phyloP scores from a whole-genome alignment of 1,284 basidiomycete genomes.

The Ceratorhiza oryzae-sativae region DNA sequence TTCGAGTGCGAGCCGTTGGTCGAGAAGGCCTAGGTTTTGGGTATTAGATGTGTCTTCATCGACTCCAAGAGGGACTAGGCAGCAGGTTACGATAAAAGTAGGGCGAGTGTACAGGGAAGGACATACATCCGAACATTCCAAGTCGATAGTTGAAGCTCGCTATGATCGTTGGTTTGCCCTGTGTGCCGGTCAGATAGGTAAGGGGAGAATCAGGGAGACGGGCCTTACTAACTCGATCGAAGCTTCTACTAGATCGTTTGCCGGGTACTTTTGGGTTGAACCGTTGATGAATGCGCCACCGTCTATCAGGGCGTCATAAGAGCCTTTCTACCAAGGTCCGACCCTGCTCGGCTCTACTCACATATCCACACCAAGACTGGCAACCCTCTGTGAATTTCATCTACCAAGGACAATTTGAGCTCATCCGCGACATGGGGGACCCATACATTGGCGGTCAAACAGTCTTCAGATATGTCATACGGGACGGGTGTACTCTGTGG shows the following conservation, averaged over 20 bases:
- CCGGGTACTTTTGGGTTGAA: constrained; percentile 39
- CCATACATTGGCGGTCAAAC: constrained; percentile 53
- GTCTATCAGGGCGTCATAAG: constrained; percentile 39
- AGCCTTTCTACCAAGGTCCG: background rate
- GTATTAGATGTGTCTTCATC: constrained; percentile 48
- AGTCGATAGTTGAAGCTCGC: constrained; percentile 56
- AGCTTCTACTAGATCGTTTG: constrained; percentile 26
- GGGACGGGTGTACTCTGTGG: constrained; percentile 37
- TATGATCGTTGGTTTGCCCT: constrained; percentile 51
- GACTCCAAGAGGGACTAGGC: constrained; percentile 44
- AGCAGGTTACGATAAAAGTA: constrained; percentile 13
- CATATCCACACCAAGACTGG: constrained; percentile 52
- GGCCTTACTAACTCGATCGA: constrained; percentile 27
- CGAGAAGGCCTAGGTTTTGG: constrained; percentile 52
- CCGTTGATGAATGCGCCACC: constrained; percentile 49
- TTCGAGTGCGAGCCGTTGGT: constrained; percentile 55
- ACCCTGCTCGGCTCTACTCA: background rate
- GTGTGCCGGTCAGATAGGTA: background rate
- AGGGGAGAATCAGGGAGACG: background rate
- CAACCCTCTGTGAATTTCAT: constrained; percentile 41
- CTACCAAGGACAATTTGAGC: background rate
- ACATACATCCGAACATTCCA: constrained; percentile 57
- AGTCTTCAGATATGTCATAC: constrained; percentile 51
- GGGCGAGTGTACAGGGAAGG: constrained; percentile 50
- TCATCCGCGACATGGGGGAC: constrained; percentile 34